Conservation (phyloP, 2,329 filamentous ascomycete genomes). For the Apiospora koreana region DNA sequence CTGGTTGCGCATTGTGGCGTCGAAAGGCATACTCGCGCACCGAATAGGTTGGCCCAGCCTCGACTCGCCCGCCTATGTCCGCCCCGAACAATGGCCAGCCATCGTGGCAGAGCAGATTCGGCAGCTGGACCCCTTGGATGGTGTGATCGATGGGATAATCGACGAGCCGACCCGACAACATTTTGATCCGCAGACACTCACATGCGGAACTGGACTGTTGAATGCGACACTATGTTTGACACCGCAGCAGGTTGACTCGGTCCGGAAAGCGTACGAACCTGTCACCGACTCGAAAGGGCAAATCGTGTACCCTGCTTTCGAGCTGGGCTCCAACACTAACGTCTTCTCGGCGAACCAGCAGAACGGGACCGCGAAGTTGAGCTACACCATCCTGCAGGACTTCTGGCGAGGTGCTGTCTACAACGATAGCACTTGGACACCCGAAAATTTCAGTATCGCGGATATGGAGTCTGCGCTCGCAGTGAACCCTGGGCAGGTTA, state of each 20-base stretch:
- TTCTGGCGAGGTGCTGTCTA: constrained; percentile 23
- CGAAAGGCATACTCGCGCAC: constrained; percentile 42
- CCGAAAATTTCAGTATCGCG: constrained; percentile 16
- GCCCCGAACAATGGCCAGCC: constrained; percentile 40
- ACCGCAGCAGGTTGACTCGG: constrained; percentile 20
- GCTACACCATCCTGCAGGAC: constrained; percentile 22
- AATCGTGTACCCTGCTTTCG: constrained; percentile 22
- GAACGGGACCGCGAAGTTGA: constrained; percentile 12
- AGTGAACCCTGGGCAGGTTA: constrained; percentile 19
- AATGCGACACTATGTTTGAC: constrained; percentile 18
- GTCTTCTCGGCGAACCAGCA: constrained; percentile 22
- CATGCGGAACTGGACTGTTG: constrained; percentile 19
- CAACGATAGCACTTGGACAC: constrained; percentile 20
- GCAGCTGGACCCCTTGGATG: constrained; percentile 44
- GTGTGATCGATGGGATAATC: constrained; percentile 42
- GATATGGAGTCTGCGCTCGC: constrained; percentile 21
- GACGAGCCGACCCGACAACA: constrained; percentile 38
- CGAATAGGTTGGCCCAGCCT: constrained; percentile 42
- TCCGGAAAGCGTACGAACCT: constrained; percentile 21
- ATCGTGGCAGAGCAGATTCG: constrained; percentile 37
- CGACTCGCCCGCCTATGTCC: constrained; percentile 39
- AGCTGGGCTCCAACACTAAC: constrained; percentile 18
- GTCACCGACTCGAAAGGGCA: constrained; percentile 14
- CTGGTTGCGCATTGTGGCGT: constrained; percentile 28
- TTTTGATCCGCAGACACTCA: constrained; percentile 27